phyloP scores from a whole-genome alignment of 2,329 filamentous ascomycete species.

The Exophiala sp. region DNA sequence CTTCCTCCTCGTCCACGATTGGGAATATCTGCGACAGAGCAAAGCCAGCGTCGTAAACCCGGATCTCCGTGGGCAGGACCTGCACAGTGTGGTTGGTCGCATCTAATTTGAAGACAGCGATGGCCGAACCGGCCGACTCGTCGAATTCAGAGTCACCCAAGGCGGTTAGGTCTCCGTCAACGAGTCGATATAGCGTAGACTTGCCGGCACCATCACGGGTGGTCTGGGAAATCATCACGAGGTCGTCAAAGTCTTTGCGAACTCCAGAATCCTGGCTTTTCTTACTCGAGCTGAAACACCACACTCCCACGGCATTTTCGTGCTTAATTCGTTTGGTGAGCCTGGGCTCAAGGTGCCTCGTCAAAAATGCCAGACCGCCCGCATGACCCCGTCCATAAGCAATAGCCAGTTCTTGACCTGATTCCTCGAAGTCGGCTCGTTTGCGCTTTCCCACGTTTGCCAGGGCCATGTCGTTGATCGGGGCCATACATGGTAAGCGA shows the following conservation, averaged over 20 bases:
- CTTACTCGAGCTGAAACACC: constrained; percentile 69
- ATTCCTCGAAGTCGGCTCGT: constrained; percentile 40
- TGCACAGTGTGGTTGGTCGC: constrained; percentile 77
- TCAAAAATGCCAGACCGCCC: constrained; percentile 69
- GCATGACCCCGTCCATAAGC: constrained; percentile 51
- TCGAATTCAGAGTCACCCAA: constrained; percentile 86
- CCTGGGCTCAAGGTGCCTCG: constrained; percentile 68
- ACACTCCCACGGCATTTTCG: constrained; percentile 67
- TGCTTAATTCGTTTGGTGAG: constrained; percentile 66
- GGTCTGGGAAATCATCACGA: constrained; percentile 72
- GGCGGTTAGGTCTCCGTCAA: constrained; percentile 66
- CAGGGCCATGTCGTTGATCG: constrained; percentile 23
- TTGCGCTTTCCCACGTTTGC: constrained; percentile 24
- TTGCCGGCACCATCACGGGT: constrained; percentile 63
- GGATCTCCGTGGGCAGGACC: constrained; percentile 75
- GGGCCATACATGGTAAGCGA: constrained; percentile 22
- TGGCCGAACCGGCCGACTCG: constrained; percentile 74
- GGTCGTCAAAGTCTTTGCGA: constrained; percentile 64
- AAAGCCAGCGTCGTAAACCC: constrained; percentile 86
- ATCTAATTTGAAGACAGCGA: constrained; percentile 80
- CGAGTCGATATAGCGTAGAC: constrained; percentile 71
- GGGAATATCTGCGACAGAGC: constrained; percentile 85
- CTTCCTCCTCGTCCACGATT: constrained; percentile 85
- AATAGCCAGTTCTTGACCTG: constrained; percentile 50
- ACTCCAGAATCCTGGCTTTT: constrained; percentile 41